phyloP scores from a whole-genome alignment of 176 grass and related monocot species.

The Rhynchospora breviuscula region DNA sequence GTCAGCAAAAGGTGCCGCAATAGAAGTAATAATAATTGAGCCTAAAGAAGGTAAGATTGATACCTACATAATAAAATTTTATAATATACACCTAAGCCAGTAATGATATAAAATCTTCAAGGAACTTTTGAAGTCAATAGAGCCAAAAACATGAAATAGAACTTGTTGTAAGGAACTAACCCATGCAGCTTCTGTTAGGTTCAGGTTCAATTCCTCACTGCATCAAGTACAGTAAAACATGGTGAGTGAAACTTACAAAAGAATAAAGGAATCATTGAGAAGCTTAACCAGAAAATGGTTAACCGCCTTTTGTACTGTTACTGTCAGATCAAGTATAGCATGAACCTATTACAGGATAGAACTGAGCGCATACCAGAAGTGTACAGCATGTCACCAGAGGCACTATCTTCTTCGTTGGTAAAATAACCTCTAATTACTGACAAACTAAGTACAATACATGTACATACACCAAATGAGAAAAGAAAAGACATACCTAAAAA shows the following conservation, averaged over 20 bases:
- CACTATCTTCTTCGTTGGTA: background rate
- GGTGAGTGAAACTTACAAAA: background rate
- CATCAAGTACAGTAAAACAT: slow-evolving; percentile 15
- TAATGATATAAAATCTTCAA: background rate
- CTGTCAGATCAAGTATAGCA: background rate
- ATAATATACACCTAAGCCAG: background rate
- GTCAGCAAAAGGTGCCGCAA: slow-evolving; percentile 87
- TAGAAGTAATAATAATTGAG: slow-evolving; percentile 88
- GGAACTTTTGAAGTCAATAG: background rate
- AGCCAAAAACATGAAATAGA: slow-evolving; percentile 12
- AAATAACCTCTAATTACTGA: background rate
- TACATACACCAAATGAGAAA: background rate
- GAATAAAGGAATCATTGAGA: background rate
- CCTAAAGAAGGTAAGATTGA: slow-evolving; percentile 91
- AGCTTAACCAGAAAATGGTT: background rate
- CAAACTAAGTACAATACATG: background rate
- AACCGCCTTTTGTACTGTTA: background rate
- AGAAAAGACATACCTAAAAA: slow-evolving; percentile 56
- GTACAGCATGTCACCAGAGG: background rate
- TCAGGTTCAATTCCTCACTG: slow-evolving; percentile 92
- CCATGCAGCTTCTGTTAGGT: slow-evolving; percentile 96
- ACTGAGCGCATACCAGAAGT: background rate
- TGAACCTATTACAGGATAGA: background rate
- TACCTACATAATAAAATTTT: slow-evolving; percentile 42
- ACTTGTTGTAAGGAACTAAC: slow-evolving; percentile 33